Evolutionary conservation across 805 yeast species (phyloP), one percentile per base, ranked within the genome.

Genomic region (Ogataea pilisensis): DNA sequence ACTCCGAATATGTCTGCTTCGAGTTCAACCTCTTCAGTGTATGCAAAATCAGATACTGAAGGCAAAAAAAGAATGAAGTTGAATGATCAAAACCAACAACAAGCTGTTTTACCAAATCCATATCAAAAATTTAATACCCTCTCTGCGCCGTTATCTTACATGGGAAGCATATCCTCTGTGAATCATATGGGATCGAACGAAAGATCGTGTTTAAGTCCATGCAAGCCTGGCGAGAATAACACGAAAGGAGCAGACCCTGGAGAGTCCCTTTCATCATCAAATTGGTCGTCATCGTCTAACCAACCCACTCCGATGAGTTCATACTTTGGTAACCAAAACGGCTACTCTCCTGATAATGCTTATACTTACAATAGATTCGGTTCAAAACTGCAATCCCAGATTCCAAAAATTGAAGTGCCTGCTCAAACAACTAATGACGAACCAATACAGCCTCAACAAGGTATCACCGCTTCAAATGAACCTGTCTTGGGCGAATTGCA

Each of bases 401-500:
- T 13, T n/a, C 30, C 30, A 27, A 27, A 27, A 6, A 14, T n/a
- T 13, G 34, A 13, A 16, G n/a, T 12, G 9, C 24, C n/a, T 12
- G 9, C 24, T 11, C 4, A 9, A 21, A 18, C 11, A 16, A 6
- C 18, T 6, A 29, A 14, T 14, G 19, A 14, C 7, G 29, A 24
- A 22, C 33, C 14, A 16, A n/a, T 12, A n/a, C 25, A 28, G 20
- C 7, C 19, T 5, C 38, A 28, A 5, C 26, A 35, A 18, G 17
- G 24, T 14, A n/a, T n/a, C n/a, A n/a, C n/a, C n/a, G n/a, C 17
- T 14, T 18, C 16, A 4, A 41, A 44, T 8, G 43, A 46, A 34
- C 60, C 58, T 2, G 54, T 58, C 3, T 35, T 56, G 34, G 36
- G 44, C 16, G 65, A 62, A 48, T 43, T 62, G 11, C 71, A 72